phyloP scores from a whole-genome alignment of 805 yeast species.

The Deakozyma indianensis region DNA sequence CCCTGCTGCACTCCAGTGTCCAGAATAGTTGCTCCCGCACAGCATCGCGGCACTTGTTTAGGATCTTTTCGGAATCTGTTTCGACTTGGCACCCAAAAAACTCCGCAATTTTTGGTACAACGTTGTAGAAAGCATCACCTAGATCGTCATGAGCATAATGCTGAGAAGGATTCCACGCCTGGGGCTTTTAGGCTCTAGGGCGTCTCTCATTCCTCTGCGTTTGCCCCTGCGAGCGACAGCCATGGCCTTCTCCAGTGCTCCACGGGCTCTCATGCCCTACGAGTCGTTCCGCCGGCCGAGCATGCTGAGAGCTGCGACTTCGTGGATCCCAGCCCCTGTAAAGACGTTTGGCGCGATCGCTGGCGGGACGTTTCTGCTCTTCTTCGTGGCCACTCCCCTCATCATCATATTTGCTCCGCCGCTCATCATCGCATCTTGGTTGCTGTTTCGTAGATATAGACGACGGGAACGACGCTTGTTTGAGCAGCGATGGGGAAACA shows the following conservation, averaged over 20 bases:
- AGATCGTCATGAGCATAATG: too few species aligned
- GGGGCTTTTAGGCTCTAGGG: too few species aligned
- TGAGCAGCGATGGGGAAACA: background rate
- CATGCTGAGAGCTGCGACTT: background rate
- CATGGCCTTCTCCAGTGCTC: background rate
- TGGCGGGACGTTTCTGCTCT: background rate
- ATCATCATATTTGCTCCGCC: background rate
- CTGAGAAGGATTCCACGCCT: too few species aligned
- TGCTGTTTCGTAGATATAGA: background rate
- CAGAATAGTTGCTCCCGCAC: too few species aligned
- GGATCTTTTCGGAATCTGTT: too few species aligned
- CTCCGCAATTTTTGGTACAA: too few species aligned
- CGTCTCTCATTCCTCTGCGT: too few species aligned
- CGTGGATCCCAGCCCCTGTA: constrained; percentile 1
- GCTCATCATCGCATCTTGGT: background rate
- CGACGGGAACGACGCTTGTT: background rate
- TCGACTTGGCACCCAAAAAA: too few species aligned
- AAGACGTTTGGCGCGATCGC: background rate
- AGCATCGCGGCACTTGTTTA: too few species aligned
- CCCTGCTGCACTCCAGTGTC: too few species aligned
- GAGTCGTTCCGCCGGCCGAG: background rate
- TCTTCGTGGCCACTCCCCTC: background rate
- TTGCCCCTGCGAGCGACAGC: too few species aligned
- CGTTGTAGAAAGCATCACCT: too few species aligned
- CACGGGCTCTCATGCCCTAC: background rate